Evolutionary conservation across 331 rosid species (phyloP), one percentile per base, ranked within the genome.

Genomic region (Quercus phellos): DNA sequence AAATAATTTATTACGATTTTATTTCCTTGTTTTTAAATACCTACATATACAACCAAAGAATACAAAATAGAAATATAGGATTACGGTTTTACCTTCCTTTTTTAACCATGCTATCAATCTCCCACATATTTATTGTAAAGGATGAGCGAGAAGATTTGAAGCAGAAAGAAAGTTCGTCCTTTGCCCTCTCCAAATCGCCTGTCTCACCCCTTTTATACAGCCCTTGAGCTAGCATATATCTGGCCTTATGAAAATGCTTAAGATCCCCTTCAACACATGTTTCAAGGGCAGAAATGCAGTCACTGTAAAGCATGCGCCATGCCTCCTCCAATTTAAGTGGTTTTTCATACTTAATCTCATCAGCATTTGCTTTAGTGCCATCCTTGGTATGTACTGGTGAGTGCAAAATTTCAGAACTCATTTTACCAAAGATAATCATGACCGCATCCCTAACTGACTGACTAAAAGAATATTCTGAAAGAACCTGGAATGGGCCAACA

Each of bases 41-140:
- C 27, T 12, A 18, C 18, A 18, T 34, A 66, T 66, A 34, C 6
- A 14, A 66, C n/a, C 27, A 34, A 34, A 34, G 26, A 18, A 18
- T 18, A 32, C 7, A 34, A 66, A 29, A 17, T 63, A 61, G 74
- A 66, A 63, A 34, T 55, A 51, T 14, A 84, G 59, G 32, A 64
- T 68, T 67, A 81, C 51, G 73, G 42, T 29, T 50, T 5, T 87
- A 92, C 99, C 99, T 90, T 90, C 97, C 99, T 75, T 92, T 94
- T 84, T 94, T 94, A n/a, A 85, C 87, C 86, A 70, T 85, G 91
- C 99, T 94, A 86, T 94, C 99, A 75, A 94, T 94, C 90, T 94
- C 99, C 99, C 99, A 94, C 99, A 94, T 94, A 80, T 94, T 90
- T 85, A 94, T 94, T 1, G 99, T 94, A 83, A 94, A 94, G 66